Evolutionary conservation across 352 stramenopile genomes (phyloP).

Genomic region (Sclerospora graminicola): DNA sequence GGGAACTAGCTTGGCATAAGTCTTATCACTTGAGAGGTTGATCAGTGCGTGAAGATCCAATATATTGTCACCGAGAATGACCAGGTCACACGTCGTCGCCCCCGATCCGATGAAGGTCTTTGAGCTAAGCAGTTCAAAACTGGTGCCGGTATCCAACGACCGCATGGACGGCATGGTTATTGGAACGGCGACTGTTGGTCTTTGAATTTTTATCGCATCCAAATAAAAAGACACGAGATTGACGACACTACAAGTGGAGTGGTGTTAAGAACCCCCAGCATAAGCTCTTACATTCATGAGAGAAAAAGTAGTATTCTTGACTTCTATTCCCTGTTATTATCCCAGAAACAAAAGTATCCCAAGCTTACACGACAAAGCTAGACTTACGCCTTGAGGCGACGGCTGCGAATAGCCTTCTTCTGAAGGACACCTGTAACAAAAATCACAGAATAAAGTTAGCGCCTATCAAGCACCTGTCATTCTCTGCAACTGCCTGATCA

Average conservation of each 20-base stretch:
- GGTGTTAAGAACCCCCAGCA: constrained; percentile 5
- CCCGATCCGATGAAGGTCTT: constrained; percentile 49
- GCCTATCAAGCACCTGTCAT: neutral
- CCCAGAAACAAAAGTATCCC: constrained; percentile 24
- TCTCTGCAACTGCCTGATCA: neutral
- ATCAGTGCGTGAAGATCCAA: constrained; percentile 52
- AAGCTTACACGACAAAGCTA: constrained; percentile 8
- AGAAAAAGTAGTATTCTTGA: constrained; percentile 23
- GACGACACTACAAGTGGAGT: no score
- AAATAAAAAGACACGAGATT: no score
- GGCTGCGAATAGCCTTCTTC: constrained; percentile 78
- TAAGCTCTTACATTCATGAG: constrained; percentile 14
- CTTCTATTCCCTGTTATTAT: constrained; percentile 45
- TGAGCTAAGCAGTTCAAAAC: constrained; percentile 40
- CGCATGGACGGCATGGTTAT: constrained; percentile 37
- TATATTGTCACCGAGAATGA: constrained; percentile 27
- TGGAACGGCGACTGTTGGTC: neutral
- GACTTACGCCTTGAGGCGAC: constrained; percentile 70
- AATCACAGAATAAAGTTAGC: no score
- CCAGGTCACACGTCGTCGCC: constrained; percentile 41
- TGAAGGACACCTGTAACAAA: constrained; percentile 43
- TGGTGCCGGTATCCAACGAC: constrained; percentile 3
- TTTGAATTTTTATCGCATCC: no score
- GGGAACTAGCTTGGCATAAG: constrained; percentile 38
- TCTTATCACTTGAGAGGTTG: constrained; percentile 27